phyloP scores from a whole-genome alignment of 1,139 yeast species.

The Geotrichum phurueaensis region DNA sequence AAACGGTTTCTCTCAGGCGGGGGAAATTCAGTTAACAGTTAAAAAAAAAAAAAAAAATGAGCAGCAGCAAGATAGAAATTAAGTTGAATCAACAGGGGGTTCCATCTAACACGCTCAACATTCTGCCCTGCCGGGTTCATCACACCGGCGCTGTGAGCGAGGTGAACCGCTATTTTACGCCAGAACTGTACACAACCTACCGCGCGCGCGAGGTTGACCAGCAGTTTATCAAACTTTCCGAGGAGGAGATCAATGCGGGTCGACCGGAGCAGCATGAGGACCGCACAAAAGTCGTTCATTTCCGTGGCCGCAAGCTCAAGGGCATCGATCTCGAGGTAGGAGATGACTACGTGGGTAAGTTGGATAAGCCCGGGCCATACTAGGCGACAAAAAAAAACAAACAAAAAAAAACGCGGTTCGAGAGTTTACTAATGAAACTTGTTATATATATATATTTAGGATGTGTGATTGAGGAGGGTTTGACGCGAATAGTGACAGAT shows the following conservation, averaged over 20 bases:
- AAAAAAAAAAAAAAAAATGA: neutral
- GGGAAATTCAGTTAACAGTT: too few relatives aligned
- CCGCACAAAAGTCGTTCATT: constrained; percentile 19
- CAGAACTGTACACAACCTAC: constrained; percentile 10
- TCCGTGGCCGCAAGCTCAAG: constrained; percentile 28
- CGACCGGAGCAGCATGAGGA: neutral
- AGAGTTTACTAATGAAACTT: too few relatives aligned
- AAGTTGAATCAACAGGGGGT: neutral
- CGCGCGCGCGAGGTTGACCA: constrained; percentile 9
- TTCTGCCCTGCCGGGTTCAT: constrained; percentile 29
- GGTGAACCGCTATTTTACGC: constrained; percentile 20
- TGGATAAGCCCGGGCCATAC: too few relatives aligned
- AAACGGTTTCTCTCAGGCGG: too few relatives aligned
- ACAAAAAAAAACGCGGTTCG: neutral
- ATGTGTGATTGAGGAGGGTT: constrained; percentile 9
- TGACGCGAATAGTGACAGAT: constrained; percentile 12
- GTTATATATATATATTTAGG: too few relatives aligned
- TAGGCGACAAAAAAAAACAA: neutral
- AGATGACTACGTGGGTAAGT: constrained; percentile 21
- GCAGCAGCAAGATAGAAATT: neutral
- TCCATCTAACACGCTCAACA: constrained; percentile 8
- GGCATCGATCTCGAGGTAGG: constrained; percentile 22
- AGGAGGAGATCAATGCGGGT: neutral
- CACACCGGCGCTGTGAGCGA: constrained; percentile 27
- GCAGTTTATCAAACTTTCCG: neutral